A percentile compares a stretch with the other conserved stretches of the same genome.
Conservation (phyloP, 441 rosid genomes). For the Adansonia rubrostipa region DNA sequence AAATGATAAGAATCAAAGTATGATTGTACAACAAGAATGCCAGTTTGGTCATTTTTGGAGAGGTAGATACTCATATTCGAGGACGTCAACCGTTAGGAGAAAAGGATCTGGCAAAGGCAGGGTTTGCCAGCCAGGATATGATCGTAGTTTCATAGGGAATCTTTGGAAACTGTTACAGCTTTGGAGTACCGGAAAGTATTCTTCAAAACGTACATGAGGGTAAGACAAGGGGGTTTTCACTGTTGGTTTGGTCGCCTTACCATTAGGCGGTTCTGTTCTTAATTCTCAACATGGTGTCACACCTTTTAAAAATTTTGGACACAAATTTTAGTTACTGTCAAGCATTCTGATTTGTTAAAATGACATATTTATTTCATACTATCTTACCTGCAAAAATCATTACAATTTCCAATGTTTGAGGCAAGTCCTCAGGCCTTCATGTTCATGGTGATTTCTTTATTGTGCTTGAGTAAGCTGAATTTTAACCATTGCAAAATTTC, state of each 20-base stretch:
- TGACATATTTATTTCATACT: not conserved
- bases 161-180: conserved; percentile 48
- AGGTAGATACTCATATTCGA: conserved; percentile 35
- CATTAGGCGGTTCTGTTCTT: not conserved
- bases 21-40: conserved; percentile 21
- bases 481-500: not conserved
- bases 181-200: conserved; percentile 38
- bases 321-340: not conserved
- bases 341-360: not conserved
- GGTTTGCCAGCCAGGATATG: conserved; percentile 31
- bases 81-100: conserved; percentile 35
- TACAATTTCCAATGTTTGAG: not conserved
- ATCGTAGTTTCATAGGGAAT: conserved; percentile 35
- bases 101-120: conserved; percentile 28
- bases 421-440: too few species aligned
- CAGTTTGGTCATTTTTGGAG: conserved; percentile 29
- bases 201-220: not conserved
- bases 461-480: too few species aligned
- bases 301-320: not conserved
- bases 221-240: not conserved
- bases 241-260: not conserved
- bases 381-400: not conserved
- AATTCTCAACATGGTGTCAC: not conserved
- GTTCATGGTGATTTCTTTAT: too few species aligned
- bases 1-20: conserved; percentile 19